Percentiles rank a stretch among this genome's conserved stretches.
These are phyloP conservation scores for Testicularia cyperi DNA, from an alignment of 1,284 basidiomycete species.

Conservation along the genomic window DNA sequence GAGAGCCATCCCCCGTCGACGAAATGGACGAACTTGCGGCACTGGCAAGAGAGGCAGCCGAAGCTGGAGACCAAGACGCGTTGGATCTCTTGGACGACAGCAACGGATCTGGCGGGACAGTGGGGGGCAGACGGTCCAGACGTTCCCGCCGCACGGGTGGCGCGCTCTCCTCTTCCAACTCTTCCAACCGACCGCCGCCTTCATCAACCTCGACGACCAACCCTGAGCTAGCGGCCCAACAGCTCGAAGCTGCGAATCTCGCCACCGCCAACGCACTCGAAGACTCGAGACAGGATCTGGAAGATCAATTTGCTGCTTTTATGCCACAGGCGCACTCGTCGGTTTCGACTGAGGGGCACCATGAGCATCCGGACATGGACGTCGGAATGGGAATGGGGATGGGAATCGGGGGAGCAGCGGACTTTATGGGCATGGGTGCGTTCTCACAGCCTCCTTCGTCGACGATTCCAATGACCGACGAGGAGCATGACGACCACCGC, in stretches of 20 bases:
- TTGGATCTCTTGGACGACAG: neutral
- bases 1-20: constrained; percentile 1
- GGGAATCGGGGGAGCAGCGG: too few relatives aligned
- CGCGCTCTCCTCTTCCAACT: neutral
- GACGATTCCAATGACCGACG: neutral
- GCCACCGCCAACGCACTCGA: constrained; percentile 5
- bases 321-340: neutral
- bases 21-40: constrained; percentile 27
- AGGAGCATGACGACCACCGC: neutral
- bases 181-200: constrained; percentile 8
- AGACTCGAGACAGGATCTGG: constrained; percentile 11
- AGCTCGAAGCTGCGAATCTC: constrained; percentile 11
- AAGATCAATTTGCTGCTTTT: constrained; percentile 21
- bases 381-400: neutral
- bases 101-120: neutral
- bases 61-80: constrained; percentile 9
- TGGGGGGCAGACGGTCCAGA: neutral
- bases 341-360: neutral
- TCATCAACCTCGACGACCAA: neutral
- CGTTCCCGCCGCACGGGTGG: neutral
- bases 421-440: too few relatives aligned
- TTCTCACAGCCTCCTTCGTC: too few relatives aligned
- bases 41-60: constrained; percentile 15
- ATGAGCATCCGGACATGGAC: too few relatives aligned
- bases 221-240: neutral